These are phyloP conservation scores for Cyberlindnera xishuangbannaensis DNA, from an alignment of 805 yeast genomes.

Conservation along the genomic window DNA sequence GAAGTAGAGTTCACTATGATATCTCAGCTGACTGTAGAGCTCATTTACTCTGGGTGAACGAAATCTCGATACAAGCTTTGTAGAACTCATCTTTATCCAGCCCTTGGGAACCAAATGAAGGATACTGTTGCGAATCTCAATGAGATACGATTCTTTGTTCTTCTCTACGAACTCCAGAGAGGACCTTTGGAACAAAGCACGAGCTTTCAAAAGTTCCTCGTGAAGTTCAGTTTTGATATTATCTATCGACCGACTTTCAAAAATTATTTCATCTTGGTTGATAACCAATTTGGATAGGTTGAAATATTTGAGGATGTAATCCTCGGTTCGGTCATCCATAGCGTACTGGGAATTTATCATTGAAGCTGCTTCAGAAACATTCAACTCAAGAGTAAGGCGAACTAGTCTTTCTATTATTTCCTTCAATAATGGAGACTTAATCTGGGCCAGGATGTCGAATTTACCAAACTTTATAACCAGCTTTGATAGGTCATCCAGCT, in stretches of 20 bases:
- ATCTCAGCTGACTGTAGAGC: constrained; percentile 50
- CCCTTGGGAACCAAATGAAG: constrained; percentile 52
- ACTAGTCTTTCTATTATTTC: constrained; percentile 35
- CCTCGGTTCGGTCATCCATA: constrained; percentile 43
- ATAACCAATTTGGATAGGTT: constrained; percentile 29
- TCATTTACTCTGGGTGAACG: constrained; percentile 53
- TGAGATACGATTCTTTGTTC: constrained; percentile 61
- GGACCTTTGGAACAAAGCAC: constrained; percentile 47
- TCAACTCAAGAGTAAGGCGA: constrained; percentile 26
- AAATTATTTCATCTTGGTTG: constrained; percentile 35
- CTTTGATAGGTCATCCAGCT: constrained; percentile 30
- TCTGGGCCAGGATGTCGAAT: constrained; percentile 20
- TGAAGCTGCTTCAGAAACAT: constrained; percentile 31
- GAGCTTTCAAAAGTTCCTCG: constrained; percentile 45
- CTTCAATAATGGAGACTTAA: constrained; percentile 31
- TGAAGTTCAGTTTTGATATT: constrained; percentile 45
- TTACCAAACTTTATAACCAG: constrained; percentile 26
- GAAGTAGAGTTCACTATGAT: constrained; percentile 46
- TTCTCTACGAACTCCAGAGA: constrained; percentile 49
- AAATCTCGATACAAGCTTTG: constrained; percentile 65
- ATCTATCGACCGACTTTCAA: constrained; percentile 35
- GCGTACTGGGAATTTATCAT: constrained; percentile 50
- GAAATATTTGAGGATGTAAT: constrained; percentile 40
- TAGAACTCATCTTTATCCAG: constrained; percentile 74
- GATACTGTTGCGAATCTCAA: constrained; percentile 64